These are phyloP conservation scores for Asterophora lycoperdoides DNA, from an alignment of 768 basidiomycete species.

Conservation along the genomic window DNA sequence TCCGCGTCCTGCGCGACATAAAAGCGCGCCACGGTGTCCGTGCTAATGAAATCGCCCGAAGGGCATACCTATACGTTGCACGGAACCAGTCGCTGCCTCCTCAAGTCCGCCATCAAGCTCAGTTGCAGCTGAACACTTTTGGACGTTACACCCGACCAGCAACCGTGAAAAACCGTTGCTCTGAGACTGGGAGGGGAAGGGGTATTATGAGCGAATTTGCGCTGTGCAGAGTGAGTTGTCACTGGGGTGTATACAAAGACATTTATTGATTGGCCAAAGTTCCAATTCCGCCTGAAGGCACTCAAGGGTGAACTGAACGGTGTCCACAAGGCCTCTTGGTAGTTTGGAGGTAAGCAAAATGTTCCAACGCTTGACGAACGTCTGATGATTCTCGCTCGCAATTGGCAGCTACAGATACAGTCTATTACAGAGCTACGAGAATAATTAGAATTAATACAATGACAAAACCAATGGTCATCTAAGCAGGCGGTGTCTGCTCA, in stretches of 20 bases:
- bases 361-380: neutral
- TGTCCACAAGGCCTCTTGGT: slow-evolving; percentile 93
- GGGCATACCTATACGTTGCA: slow-evolving; percentile 91
- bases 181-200: slow-evolving; percentile 78
- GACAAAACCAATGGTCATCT: neutral
- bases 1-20: slow-evolving; percentile 67
- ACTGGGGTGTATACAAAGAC: neutral
- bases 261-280: slow-evolving; percentile 41
- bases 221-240: slow-evolving; percentile 60
- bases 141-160: slow-evolving; percentile 79
- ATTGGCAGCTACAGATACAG: slow-evolving; percentile 7
- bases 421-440: slow-evolving; percentile 1
- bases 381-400: too few species aligned
- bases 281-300: slow-evolving; percentile 87
- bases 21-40: slow-evolving; percentile 70
- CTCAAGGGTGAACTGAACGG: slow-evolving; percentile 79
- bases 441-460: neutral
- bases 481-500: slow-evolving; percentile 27
- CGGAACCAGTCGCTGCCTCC: slow-evolving; percentile 87
- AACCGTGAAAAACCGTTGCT: slow-evolving; percentile 85
- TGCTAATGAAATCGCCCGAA: slow-evolving; percentile 74
- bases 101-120: slow-evolving; percentile 89
- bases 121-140: slow-evolving; percentile 88
- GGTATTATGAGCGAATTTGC: slow-evolving; percentile 90
- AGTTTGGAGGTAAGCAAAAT: slow-evolving; percentile 18